phyloP scores from a whole-genome alignment of 352 stramenopile genomes.

The Pythium rhizo-oryzae region DNA sequence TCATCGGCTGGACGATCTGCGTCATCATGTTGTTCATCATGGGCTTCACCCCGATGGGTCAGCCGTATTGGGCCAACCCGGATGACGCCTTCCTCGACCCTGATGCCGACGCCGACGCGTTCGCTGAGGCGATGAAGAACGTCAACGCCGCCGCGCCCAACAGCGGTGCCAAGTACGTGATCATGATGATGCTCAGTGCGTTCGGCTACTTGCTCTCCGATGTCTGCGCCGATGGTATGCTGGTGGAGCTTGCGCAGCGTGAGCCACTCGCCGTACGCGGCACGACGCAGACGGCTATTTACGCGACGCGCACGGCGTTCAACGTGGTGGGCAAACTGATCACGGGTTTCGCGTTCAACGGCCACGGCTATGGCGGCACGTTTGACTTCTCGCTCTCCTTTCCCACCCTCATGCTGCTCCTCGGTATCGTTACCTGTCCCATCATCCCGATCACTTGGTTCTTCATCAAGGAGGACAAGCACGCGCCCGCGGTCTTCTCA shows the following conservation, averaged over 20 bases:
- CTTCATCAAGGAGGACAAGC: constrained; percentile 39
- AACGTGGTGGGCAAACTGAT: constrained; percentile 24
- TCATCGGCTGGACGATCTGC: constrained; percentile 39
- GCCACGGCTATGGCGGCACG: constrained; percentile 31
- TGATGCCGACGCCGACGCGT: constrained; percentile 6
- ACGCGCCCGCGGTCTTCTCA: constrained; percentile 15
- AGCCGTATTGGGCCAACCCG: constrained; percentile 32
- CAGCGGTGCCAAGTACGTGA: constrained; percentile 38
- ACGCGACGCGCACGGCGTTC: constrained; percentile 29
- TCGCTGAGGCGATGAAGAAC: not conserved
- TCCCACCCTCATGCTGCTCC: constrained; percentile 30
- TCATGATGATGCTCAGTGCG: constrained; percentile 39
- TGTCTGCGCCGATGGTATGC: constrained; percentile 36
- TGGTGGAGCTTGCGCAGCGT: constrained; percentile 42
- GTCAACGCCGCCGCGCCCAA: constrained; percentile 25
- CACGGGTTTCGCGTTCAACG: constrained; percentile 36
- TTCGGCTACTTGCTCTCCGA: constrained; percentile 45
- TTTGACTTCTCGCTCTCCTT: constrained; percentile 38
- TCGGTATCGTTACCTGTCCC: constrained; percentile 17
- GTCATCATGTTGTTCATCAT: constrained; percentile 38
- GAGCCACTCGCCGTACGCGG: constrained; percentile 37
- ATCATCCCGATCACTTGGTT: constrained; percentile 36
- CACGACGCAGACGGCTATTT: constrained; percentile 38
- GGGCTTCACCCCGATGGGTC: constrained; percentile 29
- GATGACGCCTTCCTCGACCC: constrained; percentile 15